Conservation (phyloP, 192 early-diverging fungal genomes). For the Mortierella antarctica region DNA sequence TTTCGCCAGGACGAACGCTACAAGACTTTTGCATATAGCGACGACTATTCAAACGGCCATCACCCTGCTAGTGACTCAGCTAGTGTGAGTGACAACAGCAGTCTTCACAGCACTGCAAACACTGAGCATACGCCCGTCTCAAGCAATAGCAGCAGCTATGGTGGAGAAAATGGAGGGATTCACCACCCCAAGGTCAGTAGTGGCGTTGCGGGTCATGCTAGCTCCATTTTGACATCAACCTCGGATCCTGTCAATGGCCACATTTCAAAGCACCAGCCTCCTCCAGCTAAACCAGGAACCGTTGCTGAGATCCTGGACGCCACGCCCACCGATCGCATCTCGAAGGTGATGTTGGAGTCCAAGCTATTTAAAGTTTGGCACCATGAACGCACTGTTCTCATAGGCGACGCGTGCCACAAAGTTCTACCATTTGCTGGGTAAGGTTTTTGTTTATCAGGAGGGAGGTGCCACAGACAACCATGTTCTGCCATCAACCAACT, state of each 20-base stretch:
- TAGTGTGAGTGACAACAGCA: conserved; percentile 2
- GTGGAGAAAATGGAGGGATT: too few species aligned
- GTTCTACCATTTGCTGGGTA: conserved; percentile 48
- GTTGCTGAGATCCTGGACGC: conserved; percentile 44
- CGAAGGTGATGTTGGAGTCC: conserved; percentile 53
- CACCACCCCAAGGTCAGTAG: too few species aligned
- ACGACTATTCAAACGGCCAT: not conserved
- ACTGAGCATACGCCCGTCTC: conserved; percentile 7
- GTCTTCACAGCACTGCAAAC: not conserved
- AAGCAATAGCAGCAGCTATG: too few species aligned
- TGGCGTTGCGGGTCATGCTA: too few species aligned
- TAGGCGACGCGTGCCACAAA: conserved; percentile 54
- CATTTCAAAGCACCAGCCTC: conserved; percentile 1
- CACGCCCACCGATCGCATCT: conserved; percentile 31
- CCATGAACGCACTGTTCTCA: conserved; percentile 45
- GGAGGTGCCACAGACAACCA: not conserved
- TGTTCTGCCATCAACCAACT: not conserved
- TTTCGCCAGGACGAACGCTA: conserved; percentile 1
- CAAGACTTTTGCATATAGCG: not conserved
- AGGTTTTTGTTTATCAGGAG: not conserved
- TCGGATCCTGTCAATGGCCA: not conserved
- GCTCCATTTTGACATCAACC: not conserved
- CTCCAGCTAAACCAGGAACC: conserved; percentile 32
- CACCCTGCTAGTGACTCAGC: not conserved
- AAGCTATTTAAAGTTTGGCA: conserved; percentile 50